Base-by-base conservation (phyloP, 805 yeast species). In the Sporopachydermia quercuum region DNA sequence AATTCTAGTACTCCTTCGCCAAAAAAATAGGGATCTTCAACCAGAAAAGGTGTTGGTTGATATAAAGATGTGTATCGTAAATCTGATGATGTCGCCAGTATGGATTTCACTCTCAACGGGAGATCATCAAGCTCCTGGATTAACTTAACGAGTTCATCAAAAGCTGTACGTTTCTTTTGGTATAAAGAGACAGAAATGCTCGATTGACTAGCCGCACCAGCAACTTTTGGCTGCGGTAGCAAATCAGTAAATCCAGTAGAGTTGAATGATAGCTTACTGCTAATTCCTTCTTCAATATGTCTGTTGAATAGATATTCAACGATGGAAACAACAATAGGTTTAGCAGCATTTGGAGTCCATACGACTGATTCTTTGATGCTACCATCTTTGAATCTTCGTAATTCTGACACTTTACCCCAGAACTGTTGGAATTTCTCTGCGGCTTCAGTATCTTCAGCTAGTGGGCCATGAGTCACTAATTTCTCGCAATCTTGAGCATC, bases 311-410 rank as follows among this genome's bases (percentile, higher is more conserved):
- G 65, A 50, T 74, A 81, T 45, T 71, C 68, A 16, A 79, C 60
- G 39, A 89, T 82, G 17, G 78, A 65, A 3, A 74, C 56, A 11
- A 77, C 74, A 4, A 85, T 67, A 1, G 91, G 79, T 41, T 73
- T 77, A 15, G 71, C 58, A 4, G 71, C 62, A 3, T 71, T 61
- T 3, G 63, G 58, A 2, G 58, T 51, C 97, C 97, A 91, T 19
- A 86, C 79, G 41, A 91, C 93, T 55, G 94, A 82, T 58, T 91
- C 93, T 45, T 75, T 78, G 43, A 91, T 86, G 3, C 79, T 66
- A 33, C 96, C 96, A 58, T 91, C 95, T 53, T 83, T 86, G 63
- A 89, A 91, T 55, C 91, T 74, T 64, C 99, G 75, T 41, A 91
- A 65, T 11, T 91, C 83, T 0, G 94, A 76, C 47, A 74, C 78